Conservation (phyloP, 2,329 filamentous ascomycete genomes). For the Aureobasidium sp. region DNA sequence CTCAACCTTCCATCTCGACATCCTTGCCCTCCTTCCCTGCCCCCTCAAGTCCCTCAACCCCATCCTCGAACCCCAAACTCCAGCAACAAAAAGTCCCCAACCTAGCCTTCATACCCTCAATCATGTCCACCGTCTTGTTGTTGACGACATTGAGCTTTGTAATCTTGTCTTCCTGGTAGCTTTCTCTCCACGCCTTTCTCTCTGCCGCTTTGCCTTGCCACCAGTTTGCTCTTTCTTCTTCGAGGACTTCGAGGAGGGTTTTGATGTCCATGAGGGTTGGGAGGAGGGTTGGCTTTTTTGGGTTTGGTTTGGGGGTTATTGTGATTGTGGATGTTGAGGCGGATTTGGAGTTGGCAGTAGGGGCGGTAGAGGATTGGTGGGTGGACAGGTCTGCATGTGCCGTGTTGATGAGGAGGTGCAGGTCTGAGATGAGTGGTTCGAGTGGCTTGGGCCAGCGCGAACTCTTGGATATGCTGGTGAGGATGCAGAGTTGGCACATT, state of each 20-base stretch:
- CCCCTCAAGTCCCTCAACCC: background rate
- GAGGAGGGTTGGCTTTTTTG: background rate
- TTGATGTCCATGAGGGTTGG: background rate
- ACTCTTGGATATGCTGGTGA: background rate
- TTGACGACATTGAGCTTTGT: background rate
- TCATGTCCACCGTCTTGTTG: background rate
- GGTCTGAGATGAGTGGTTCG: background rate
- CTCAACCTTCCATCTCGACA: background rate
- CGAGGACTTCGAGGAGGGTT: background rate
- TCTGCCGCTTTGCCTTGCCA: background rate
- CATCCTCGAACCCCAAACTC: background rate
- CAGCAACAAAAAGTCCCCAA: background rate
- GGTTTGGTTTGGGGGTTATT: background rate
- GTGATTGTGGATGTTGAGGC: background rate
- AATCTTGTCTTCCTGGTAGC: background rate
- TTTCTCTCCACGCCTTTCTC: background rate
- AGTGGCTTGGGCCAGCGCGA: slow-evolving; percentile 3
- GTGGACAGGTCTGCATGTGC: background rate
- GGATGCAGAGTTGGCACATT: slow-evolving; percentile 8
- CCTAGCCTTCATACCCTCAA: background rate
- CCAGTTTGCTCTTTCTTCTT: background rate
- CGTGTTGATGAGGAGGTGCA: background rate
- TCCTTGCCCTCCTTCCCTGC: background rate
- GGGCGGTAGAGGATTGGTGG: background rate
- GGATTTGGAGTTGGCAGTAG: background rate